Conservation (phyloP, 2,329 filamentous ascomycete genomes). For the Alternaria arborescens region DNA sequence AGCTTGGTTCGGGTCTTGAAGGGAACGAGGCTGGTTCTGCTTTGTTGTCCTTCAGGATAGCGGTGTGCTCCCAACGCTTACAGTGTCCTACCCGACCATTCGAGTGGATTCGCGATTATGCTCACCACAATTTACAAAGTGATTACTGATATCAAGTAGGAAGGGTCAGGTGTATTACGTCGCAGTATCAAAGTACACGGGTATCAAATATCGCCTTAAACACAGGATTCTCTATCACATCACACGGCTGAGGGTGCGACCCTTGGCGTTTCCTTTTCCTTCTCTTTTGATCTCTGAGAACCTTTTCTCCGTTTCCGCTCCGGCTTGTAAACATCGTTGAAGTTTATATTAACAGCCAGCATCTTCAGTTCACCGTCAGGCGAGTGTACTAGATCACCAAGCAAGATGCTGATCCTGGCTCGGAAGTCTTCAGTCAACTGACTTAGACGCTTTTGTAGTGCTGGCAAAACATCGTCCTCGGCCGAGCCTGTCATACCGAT, state of each 20-base stretch:
- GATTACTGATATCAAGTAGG: not conserved
- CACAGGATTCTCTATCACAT: not conserved
- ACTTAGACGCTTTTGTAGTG: conserved; percentile 75
- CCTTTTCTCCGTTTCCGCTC: conserved; percentile 67
- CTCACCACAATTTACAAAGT: not conserved
- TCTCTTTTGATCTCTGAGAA: conserved; percentile 36
- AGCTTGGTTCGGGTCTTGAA: not conserved
- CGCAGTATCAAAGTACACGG: conserved; percentile 5
- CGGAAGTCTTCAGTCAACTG: conserved; percentile 80
- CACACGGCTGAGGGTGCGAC: not conserved
- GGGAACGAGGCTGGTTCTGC: not conserved
- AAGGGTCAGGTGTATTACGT: not conserved
- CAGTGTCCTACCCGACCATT: too few relatives aligned
- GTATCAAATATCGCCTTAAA: conserved; percentile 11
- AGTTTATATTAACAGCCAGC: conserved; percentile 97
- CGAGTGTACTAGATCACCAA: conserved; percentile 92
- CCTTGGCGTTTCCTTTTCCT: conserved; percentile 41
- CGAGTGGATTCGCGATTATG: not conserved
- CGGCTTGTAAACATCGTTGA: conserved; percentile 94
- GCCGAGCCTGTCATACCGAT: conserved; percentile 48
- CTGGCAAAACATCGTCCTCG: conserved; percentile 74
- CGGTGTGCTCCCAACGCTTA: not conserved
- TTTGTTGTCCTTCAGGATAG: not conserved
- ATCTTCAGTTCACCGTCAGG: conserved; percentile 95
- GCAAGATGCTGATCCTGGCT: conserved; percentile 76